These are phyloP conservation scores for Pyricularia sp. DNA, from an alignment of 2,329 filamentous ascomycete genomes.

Conservation along the genomic window DNA sequence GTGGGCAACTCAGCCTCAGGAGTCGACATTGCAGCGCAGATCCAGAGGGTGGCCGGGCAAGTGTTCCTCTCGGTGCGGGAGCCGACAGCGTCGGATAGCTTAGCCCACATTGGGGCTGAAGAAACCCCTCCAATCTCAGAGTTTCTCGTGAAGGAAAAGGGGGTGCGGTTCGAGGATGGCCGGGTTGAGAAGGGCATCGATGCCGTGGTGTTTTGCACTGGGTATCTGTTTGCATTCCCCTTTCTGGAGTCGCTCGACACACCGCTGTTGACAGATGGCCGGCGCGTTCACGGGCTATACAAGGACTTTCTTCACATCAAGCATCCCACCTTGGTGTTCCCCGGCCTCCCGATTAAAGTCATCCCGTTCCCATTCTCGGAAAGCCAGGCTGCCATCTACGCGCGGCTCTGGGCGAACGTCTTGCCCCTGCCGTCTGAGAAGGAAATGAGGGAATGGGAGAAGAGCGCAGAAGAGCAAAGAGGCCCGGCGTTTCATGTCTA, in stretches of 20 bases:
- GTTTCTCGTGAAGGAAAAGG: slow-evolving; percentile 43
- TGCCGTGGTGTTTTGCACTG: slow-evolving; percentile 76
- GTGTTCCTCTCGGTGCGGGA: slow-evolving; percentile 55
- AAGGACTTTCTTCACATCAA: slow-evolving; percentile 69
- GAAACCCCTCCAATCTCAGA: slow-evolving; percentile 50
- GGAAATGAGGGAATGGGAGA: slow-evolving; percentile 66
- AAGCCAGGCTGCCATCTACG: slow-evolving; percentile 66
- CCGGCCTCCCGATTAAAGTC: slow-evolving; percentile 68
- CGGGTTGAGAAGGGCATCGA: slow-evolving; percentile 60
- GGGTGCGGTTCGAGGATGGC: slow-evolving; percentile 56
- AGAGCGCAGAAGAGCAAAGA: slow-evolving; percentile 39
- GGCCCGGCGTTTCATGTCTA: slow-evolving; percentile 38
- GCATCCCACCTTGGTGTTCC: slow-evolving; percentile 71
- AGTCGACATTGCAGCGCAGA: slow-evolving; percentile 72
- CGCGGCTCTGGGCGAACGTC: slow-evolving; percentile 66
- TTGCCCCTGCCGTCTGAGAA: slow-evolving; percentile 51
- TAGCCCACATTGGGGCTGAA: slow-evolving; percentile 34
- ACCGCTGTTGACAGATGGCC: slow-evolving; percentile 57
- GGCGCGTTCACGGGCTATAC: slow-evolving; percentile 63
- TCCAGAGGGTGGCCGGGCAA: slow-evolving; percentile 31
- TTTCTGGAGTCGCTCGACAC: slow-evolving; percentile 46
- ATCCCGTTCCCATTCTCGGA: slow-evolving; percentile 81
- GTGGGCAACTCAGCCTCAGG: slow-evolving; percentile 82
- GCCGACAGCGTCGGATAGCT: slow-evolving; percentile 33
- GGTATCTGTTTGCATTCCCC: slow-evolving; percentile 78